Evolutionary conservation across 805 yeast genomes (phyloP).

Genomic region (Yarrowia osloensis): DNA sequence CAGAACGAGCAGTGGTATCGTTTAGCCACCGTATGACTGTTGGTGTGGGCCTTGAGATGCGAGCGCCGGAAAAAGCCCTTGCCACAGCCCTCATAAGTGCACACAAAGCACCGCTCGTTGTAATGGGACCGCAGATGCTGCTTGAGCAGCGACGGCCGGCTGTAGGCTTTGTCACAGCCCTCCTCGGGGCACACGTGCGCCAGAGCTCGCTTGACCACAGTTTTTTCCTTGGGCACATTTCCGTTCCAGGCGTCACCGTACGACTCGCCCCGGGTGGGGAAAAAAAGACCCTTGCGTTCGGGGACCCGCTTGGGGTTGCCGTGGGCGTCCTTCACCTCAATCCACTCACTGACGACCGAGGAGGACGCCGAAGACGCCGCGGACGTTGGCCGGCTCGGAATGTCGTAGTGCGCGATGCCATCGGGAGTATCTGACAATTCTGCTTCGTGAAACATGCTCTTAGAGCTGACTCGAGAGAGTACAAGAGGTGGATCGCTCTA

Average conservation of each 20-base stretch:
- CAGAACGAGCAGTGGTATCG: constrained; percentile 76
- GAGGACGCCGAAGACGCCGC: constrained; percentile 9
- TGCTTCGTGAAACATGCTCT: constrained; percentile 20
- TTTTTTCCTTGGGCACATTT: constrained; percentile 10
- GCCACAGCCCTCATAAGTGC: constrained; percentile 56
- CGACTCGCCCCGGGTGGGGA: constrained; percentile 5
- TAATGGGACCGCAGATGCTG: constrained; percentile 81
- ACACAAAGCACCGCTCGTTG: constrained; percentile 73
- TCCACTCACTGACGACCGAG: background rate
- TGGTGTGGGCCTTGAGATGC: constrained; percentile 74
- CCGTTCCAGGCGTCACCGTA: constrained; percentile 19
- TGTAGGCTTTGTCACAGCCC: constrained; percentile 74
- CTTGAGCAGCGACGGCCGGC: constrained; percentile 77
- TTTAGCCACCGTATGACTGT: constrained; percentile 65
- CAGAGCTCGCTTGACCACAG: constrained; percentile 33
- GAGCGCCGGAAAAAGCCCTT: constrained; percentile 70
- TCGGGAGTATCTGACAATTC: background rate
- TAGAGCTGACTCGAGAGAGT: background rate
- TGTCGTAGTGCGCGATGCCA: background rate
- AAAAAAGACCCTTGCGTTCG: constrained; percentile 13
- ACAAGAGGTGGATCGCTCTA: constrained; percentile 5
- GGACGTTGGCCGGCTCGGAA: background rate
- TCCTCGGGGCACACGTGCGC: constrained; percentile 59
- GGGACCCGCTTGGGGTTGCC: constrained; percentile 21
- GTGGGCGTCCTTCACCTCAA: constrained; percentile 22